Percentiles rank a stretch among this genome's conserved stretches.
Conservation (phyloP, 805 yeast genomes). For the Barnettozyma siamensis region DNA sequence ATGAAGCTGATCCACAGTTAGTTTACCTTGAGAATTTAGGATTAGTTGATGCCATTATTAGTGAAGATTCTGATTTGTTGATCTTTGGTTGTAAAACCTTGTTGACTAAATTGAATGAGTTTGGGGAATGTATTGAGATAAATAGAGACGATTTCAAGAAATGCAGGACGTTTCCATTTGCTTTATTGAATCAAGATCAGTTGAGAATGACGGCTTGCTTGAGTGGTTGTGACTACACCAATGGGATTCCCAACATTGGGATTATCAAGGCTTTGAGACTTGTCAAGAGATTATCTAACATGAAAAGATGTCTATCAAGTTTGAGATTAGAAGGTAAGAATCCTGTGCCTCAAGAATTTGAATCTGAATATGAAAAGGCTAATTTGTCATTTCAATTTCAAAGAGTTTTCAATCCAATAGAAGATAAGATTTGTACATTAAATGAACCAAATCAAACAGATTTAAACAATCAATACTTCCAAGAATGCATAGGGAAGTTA, state of each 20-base stretch:
- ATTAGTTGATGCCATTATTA: conserved; percentile 74
- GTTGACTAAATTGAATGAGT: conserved; percentile 76
- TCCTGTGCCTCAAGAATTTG: conserved; percentile 50
- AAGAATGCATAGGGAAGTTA: conserved; percentile 36
- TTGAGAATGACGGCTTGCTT: conserved; percentile 74
- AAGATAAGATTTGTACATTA: conserved; percentile 46
- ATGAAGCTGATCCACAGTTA: conserved; percentile 97
- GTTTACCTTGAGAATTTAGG: conserved; percentile 78
- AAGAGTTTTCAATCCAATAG: conserved; percentile 72
- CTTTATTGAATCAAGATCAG: conserved; percentile 47
- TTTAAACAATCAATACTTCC: conserved; percentile 19
- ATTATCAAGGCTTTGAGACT: conserved; percentile 65
- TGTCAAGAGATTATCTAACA: conserved; percentile 43
- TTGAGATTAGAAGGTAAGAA: conserved; percentile 57
- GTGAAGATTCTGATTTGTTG: conserved; percentile 91
- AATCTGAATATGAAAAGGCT: conserved; percentile 59
- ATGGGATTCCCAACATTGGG: conserved; percentile 80
- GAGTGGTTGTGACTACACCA: conserved; percentile 96
- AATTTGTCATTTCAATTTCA: conserved; percentile 77
- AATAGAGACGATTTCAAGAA: conserved; percentile 46
- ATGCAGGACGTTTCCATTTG: conserved; percentile 47
- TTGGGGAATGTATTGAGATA: conserved; percentile 65
- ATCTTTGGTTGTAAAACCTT: conserved; percentile 77
- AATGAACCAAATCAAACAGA: conserved; percentile 44
- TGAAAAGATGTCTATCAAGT: conserved; percentile 51